Percentiles rank a stretch among this genome's conserved stretches.
phyloP scores from a whole-genome alignment of 495 filamentous ascomycete genomes.

The Coniosporium apollinis region DNA sequence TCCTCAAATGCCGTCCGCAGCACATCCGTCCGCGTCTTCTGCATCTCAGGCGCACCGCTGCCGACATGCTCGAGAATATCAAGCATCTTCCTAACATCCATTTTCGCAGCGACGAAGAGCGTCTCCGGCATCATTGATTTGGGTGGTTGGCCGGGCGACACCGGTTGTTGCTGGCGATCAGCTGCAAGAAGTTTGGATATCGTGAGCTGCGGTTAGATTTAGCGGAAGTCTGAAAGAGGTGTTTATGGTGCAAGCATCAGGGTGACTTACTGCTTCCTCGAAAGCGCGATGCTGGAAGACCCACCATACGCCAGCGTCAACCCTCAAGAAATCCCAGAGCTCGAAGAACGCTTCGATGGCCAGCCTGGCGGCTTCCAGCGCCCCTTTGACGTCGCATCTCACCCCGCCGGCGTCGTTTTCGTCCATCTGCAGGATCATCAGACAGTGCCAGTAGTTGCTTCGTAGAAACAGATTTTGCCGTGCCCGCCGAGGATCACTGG shows the following conservation, averaged over 20 bases:
- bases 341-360: slow-evolving; percentile 49
- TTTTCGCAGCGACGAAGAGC: slow-evolving; percentile 12
- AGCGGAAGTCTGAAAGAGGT: too few relatives aligned
- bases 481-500: slow-evolving; percentile 38
- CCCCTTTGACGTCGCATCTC: slow-evolving; percentile 35
- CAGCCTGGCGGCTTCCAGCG: slow-evolving; percentile 52
- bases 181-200: slow-evolving; percentile 18
- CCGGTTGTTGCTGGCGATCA: slow-evolving; percentile 1
- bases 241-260: too few relatives aligned
- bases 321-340: slow-evolving; percentile 41
- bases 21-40: slow-evolving; percentile 23
- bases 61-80: slow-evolving; percentile 15
- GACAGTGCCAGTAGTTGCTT: slow-evolving; percentile 56
- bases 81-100: slow-evolving; percentile 12
- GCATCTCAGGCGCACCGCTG: slow-evolving; percentile 11
- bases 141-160: not conserved
- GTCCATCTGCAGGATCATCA: slow-evolving; percentile 50
- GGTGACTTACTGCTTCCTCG: slow-evolving; percentile 39
- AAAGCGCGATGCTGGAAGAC: slow-evolving; percentile 61
- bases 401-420: slow-evolving; percentile 42
- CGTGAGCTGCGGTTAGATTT: too few relatives aligned
- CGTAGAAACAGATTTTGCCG: slow-evolving; percentile 52
- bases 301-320: slow-evolving; percentile 59
- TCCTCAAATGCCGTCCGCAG: slow-evolving; percentile 17
- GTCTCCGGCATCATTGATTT: slow-evolving; percentile 1